Evolutionary conservation across 2,329 filamentous ascomycete species (phyloP), one percentile per base, ranked within the genome.

Genomic region (Bipolaris gigantea): DNA sequence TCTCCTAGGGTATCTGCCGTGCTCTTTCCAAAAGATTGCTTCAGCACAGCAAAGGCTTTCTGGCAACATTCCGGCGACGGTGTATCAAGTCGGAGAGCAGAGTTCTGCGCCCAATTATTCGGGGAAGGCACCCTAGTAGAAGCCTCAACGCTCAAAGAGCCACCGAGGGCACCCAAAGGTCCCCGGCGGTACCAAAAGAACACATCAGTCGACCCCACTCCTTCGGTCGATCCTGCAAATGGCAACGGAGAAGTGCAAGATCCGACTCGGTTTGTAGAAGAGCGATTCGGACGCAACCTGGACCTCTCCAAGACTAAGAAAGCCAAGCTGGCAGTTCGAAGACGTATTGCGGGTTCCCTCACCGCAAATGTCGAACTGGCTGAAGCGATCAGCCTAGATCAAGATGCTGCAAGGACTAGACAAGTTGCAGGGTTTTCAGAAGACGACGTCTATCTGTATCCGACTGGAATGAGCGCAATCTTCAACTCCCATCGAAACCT

Each of bases 21-120:
- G 3, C 71, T 97, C 38, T 91, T 88, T 64, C 84, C 87, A 0
- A 79, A 82, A 41, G 83, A 86, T 11, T 76, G 85, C 16, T 92
- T 88, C 64, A 76, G 84, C 4, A 75, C 89, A 55, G 90, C 91
- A n/a, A 97, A 97, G 74, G 85, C 92, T 66, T 97, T 96, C 68
- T 99, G 94, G 94, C 94, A 97, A 73, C 94, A 99, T 73, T 89
- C 90, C 0, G 94, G 94, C 18, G 92, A 96, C 57, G 94, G 94
- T 15, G 82, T 96, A 13, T 97, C 92, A 0, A 97, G 92, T 72
- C 87, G 94, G 45, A 85, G 92, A 36, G 92, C 91, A 32, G 93
- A 97, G 71, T 97, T 96, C 73, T 96, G 90, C 70, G 85, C 92
- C 56, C 80, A 83, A 38, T 81, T 93, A 1, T 84, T 95, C 59